Evolutionary conservation across 1,284 basidiomycete genomes (phyloP).

Genomic region (Inonotus obliquus): DNA sequence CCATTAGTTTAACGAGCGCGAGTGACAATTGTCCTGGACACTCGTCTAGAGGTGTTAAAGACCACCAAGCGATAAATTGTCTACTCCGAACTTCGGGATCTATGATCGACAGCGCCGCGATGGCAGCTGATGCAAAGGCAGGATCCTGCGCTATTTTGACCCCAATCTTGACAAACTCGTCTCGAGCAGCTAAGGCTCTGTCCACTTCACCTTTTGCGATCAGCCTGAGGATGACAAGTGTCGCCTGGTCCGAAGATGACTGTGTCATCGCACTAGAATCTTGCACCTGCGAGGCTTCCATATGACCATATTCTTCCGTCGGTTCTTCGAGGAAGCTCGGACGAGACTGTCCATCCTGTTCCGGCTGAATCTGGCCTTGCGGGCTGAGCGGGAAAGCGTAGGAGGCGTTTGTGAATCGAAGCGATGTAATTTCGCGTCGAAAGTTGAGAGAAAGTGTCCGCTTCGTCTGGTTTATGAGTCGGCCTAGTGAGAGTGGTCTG

Average conservation of each 20-base stretch:
- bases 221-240: slow-evolving; percentile 4
- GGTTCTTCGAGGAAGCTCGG: slow-evolving; percentile 10
- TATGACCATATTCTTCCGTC: slow-evolving; percentile 9
- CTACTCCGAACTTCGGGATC: slow-evolving; percentile 1
- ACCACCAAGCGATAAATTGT: slow-evolving; percentile 13
- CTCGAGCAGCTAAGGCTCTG: slow-evolving; percentile 8
- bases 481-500: not conserved
- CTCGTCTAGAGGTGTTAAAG: not conserved
- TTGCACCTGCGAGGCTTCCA: not conserved
- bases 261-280: not conserved
- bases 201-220: slow-evolving; percentile 12
- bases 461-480: not conserved
- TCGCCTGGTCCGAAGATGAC: not conserved
- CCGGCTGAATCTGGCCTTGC: not conserved
- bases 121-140: slow-evolving; percentile 1
- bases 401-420: not conserved
- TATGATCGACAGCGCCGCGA: not conserved
- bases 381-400: slow-evolving; percentile 1
- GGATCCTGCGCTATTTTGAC: not conserved
- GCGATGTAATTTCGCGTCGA: not conserved
- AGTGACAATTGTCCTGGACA: not conserved
- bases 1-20: not conserved
- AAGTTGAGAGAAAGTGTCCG: not conserved
- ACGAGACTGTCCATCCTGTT: not conserved
- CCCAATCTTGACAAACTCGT: slow-evolving; percentile 8